Evolutionary conservation across 495 filamentous ascomycete species (phyloP), one percentile per base, ranked within the genome.

Genomic region (Hypoxylon intermedium): DNA sequence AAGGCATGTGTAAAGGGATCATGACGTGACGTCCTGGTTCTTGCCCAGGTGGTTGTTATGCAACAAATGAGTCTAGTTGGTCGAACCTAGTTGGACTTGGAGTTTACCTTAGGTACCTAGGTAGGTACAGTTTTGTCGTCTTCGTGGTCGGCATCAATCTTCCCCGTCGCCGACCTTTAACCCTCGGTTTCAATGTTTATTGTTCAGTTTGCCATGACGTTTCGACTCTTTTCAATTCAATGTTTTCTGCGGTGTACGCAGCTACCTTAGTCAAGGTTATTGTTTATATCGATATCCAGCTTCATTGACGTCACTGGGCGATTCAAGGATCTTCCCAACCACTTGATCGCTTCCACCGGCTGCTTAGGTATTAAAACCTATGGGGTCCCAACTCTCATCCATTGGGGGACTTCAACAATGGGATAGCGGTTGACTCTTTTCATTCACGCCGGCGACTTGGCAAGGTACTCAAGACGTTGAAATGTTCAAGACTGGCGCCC

Each of bases 301-400:
- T 13, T 15, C 16, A 41, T 57, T 63, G 59, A 63, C 59, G 59
- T 63, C 52, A 57, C 46, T 18, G 23, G 18, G 40, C 24, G 7
- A 45, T 46, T 50, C 46, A 34, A 37, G 45, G 58, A 52, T 57
- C 43, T 48, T 47, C 1, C 31, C 44, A 9, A 23, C 31, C 24
- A 38, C 30, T 9, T 28, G 24, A 4, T 26, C 24, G 24, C 24
- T 26, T 26, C 24, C 15, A n/a, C n/a, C n/a, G n/a, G n/a, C n/a
- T n/a, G n/a, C n/a, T n/a, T n/a, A n/a, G n/a, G n/a, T n/a, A n/a
- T n/a, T n/a, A n/a, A n/a, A n/a, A n/a, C n/a, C n/a, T n/a, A n/a
- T n/a, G n/a, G n/a, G n/a, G n/a, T n/a, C n/a, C n/a, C n/a, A n/a
- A n/a, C n/a, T n/a, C n/a, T n/a, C n/a, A n/a, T n/a, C n/a, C n/a